phyloP scores from a whole-genome alignment of 73 alveolate species.

The Tetrahymena elliotti region DNA sequence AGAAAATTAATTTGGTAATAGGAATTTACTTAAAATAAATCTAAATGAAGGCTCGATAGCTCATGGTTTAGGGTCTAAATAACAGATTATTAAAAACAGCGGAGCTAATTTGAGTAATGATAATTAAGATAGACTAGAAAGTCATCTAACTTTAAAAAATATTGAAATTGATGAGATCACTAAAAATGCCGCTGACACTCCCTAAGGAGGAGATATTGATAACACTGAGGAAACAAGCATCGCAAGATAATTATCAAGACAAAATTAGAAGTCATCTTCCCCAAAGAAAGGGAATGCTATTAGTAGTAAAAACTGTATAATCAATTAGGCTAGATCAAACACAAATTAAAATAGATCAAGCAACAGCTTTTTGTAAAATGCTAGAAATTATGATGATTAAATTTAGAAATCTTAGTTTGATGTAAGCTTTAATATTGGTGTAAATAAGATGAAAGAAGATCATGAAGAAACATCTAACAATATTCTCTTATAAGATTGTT shows the following conservation, averaged over 20 bases:
- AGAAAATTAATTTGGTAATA: not conserved
- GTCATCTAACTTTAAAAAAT: not conserved
- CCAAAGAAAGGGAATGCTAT: not conserved
- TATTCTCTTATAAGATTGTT: not conserved
- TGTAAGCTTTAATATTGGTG: not conserved
- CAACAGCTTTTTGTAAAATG: not conserved
- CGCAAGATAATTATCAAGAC: not conserved
- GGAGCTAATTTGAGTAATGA: not conserved
- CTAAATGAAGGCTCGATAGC: not conserved
- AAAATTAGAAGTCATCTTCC: not conserved
- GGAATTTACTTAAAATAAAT: not conserved
- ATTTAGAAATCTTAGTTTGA: not conserved
- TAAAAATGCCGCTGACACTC: not conserved
- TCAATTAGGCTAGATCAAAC: not conserved
- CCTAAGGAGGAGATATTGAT: not conserved
- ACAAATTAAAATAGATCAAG: not conserved
- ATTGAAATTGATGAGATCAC: not conserved
- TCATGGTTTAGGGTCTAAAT: not conserved
- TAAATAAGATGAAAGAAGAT: not conserved
- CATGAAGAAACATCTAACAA: not conserved
- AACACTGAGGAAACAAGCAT: not conserved
- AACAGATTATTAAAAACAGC: not conserved
- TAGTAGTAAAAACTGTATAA: not conserved
- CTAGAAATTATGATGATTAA: not conserved
- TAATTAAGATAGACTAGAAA: not conserved